A percentile compares a stretch with the other conserved stretches of the same genome.
Evolutionary conservation across 768 basidiomycete species (phyloP).

Genomic region (Obba rivulosa): DNA sequence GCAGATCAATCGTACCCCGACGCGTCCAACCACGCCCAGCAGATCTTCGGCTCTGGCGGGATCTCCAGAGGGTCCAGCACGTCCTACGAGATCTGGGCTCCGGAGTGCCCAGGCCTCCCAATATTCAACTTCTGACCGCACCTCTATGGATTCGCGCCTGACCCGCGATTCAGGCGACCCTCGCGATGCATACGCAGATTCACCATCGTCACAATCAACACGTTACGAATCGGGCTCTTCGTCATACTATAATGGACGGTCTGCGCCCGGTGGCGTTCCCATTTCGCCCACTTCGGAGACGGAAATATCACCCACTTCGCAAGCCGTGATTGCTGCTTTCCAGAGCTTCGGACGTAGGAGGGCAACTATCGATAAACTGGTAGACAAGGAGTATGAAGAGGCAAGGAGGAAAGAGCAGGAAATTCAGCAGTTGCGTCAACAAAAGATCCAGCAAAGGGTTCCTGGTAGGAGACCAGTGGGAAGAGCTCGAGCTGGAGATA

Average conservation of each 20-base stretch:
- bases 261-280: conserved; percentile 7
- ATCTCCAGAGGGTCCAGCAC: conserved; percentile 42
- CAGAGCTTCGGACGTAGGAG: conserved; percentile 53
- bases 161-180: conserved; percentile 40
- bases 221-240: conserved; percentile 19
- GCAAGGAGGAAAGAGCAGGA: conserved; percentile 59
- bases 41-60: conserved; percentile 33
- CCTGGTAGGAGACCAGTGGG: conserved; percentile 51
- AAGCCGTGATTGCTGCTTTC: conserved; percentile 66
- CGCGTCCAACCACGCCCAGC: conserved; percentile 43
- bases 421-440: conserved; percentile 60
- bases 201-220: conserved; percentile 27
- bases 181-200: conserved; percentile 44
- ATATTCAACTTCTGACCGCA: conserved; percentile 44
- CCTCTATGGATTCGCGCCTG: conserved; percentile 38
- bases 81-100: conserved; percentile 65
- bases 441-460: conserved; percentile 62
- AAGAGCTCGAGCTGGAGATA: conserved; percentile 66
- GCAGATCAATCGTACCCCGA: conserved; percentile 47
- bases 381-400: conserved; percentile 50
- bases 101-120: conserved; percentile 51
- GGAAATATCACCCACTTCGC: conserved; percentile 23
- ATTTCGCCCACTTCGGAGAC: conserved; percentile 11
- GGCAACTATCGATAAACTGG: conserved; percentile 46
- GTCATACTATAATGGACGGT: conserved; percentile 7